Evolutionary conservation across 257 asterid genomes (phyloP).

Genomic region (Fraxinus excelsior): DNA sequence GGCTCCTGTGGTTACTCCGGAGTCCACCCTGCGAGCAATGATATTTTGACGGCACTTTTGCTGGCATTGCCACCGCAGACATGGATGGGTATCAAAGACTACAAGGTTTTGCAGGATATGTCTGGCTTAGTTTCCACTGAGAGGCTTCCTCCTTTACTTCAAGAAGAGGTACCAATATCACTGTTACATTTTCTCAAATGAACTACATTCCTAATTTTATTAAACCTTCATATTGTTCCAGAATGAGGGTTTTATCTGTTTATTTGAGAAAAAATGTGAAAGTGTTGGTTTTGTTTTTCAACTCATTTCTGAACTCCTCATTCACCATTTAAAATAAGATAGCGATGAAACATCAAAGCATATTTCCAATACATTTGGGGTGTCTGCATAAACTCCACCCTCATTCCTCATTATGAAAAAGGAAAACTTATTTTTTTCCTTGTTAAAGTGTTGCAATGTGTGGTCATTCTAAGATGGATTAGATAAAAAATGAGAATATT

Average conservation of each 20-base stretch:
- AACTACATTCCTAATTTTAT: not conserved
- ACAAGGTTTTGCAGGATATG: constrained; percentile 47
- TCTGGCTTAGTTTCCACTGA: constrained; percentile 47
- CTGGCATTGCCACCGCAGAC: constrained; percentile 72
- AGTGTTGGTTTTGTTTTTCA: not conserved
- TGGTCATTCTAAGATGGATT: too few species aligned
- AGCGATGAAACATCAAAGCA: too few species aligned
- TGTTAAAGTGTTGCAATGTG: too few species aligned
- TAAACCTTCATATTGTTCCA: not conserved
- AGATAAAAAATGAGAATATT: too few species aligned
- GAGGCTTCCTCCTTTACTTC: constrained; percentile 57
- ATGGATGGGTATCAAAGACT: constrained; percentile 61
- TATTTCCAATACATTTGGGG: too few species aligned
- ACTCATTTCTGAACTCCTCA: not conserved
- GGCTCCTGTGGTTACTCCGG: constrained; percentile 30
- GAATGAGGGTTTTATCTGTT: not conserved
- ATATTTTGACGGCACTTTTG: constrained; percentile 66
- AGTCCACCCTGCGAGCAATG: constrained; percentile 47
- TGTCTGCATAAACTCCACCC: too few species aligned
- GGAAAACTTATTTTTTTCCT: too few species aligned
- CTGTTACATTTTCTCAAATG: not conserved
- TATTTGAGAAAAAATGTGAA: not conserved
- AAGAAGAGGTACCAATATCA: constrained; percentile 59
- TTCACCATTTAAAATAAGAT: too few species aligned
- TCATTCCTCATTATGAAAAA: too few species aligned